phyloP scores from a whole-genome alignment of 108 stramenopile genomes.

The Asterionellopsis glacialis region DNA sequence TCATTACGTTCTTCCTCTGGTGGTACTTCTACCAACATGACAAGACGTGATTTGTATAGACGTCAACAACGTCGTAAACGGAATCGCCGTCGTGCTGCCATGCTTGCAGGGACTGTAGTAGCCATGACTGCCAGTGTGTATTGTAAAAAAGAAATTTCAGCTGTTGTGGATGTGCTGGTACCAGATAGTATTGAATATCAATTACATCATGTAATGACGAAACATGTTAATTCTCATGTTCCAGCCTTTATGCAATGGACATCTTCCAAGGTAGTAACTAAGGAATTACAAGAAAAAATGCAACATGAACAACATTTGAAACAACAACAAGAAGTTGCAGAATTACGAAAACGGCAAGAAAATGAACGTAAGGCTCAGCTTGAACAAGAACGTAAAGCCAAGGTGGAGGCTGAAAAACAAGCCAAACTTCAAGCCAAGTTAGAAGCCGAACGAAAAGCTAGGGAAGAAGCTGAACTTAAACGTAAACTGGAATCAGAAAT shows the following conservation, averaged over 20 bases:
- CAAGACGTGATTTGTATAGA: conserved; percentile 24
- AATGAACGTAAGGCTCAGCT: neutral
- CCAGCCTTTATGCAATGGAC: conserved; percentile 12
- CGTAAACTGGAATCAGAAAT: no score
- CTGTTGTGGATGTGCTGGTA: conserved; percentile 1
- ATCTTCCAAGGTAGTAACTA: neutral
- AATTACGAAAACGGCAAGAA: neutral
- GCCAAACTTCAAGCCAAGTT: neutral
- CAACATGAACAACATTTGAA: neutral
- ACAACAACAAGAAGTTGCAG: no score
- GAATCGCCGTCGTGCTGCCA: conserved; percentile 3
- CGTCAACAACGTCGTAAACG: conserved; percentile 18
- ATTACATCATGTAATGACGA: conserved; percentile 18
- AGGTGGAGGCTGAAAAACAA: conserved; percentile 1
- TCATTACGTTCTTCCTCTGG: conserved; percentile 3
- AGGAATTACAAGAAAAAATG: neutral
- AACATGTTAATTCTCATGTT: conserved; percentile 15
- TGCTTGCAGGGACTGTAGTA: conserved; percentile 4
- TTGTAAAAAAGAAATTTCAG: no score
- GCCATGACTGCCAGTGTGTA: neutral
- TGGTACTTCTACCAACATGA: conserved; percentile 9
- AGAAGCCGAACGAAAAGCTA: neutral
- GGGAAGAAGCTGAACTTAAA: neutral
- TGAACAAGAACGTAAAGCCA: conserved; percentile 7
- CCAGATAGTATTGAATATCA: neutral